phyloP scores from a whole-genome alignment of 2,329 filamentous ascomycete species.

The Colletotrichum falcatum region DNA sequence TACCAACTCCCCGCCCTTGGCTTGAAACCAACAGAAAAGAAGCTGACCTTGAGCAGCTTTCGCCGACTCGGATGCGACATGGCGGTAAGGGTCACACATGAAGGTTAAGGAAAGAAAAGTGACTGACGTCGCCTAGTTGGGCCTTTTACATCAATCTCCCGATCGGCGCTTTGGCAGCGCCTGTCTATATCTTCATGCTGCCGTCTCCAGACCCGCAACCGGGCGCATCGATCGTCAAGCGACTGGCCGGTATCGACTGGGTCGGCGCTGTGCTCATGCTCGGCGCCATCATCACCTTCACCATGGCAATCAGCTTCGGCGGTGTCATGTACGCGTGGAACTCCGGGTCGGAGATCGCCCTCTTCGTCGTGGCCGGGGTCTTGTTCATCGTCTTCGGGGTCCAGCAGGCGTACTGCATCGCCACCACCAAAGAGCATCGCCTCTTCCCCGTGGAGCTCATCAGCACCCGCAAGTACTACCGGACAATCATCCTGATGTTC shows the following conservation, averaged over 20 bases:
- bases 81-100: constrained; percentile 46
- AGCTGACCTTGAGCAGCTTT: constrained; percentile 46
- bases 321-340: constrained; percentile 62
- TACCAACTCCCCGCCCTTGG: too few species aligned
- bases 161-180: constrained; percentile 52
- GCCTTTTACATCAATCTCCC: constrained; percentile 66
- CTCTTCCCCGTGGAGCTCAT: constrained; percentile 64
- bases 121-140: constrained; percentile 43
- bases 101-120: neutral
- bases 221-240: constrained; percentile 43
- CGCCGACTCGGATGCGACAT: constrained; percentile 52
- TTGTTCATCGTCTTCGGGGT: constrained; percentile 57
- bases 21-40: neutral
- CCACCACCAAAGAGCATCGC: constrained; percentile 52
- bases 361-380: constrained; percentile 58
- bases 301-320: constrained; percentile 64
- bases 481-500: constrained; percentile 29
- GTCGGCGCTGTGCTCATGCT: constrained; percentile 58
- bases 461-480: constrained; percentile 41
- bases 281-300: constrained; percentile 55
- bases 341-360: constrained; percentile 56
- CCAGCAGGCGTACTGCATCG: constrained; percentile 57
- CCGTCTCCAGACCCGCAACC: constrained; percentile 44
- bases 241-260: constrained; percentile 56
- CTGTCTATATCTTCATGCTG: constrained; percentile 48